These are phyloP conservation scores for Mayamaea pseudoterrestris DNA, from an alignment of 108 stramenopile species.

Conservation along the genomic window DNA sequence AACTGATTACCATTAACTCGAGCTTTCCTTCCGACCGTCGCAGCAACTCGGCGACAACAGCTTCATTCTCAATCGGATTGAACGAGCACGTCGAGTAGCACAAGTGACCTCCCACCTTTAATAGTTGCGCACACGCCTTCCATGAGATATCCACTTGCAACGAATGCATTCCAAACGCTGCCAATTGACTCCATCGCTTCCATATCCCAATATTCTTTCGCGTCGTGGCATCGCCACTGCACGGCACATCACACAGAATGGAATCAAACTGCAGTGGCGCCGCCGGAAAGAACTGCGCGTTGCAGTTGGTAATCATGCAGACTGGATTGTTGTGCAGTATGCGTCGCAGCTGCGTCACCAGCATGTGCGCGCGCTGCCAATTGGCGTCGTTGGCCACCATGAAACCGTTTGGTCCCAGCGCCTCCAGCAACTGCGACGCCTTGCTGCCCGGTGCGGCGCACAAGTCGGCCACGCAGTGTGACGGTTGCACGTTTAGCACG, in stretches of 20 bases:
- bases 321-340: conserved; percentile 67
- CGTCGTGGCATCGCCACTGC: conserved; percentile 95
- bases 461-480: conserved; percentile 88
- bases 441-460: conserved; percentile 98
- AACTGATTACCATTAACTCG: conserved; percentile 70
- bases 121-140: conserved; percentile 59
- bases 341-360: conserved; percentile 84
- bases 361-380: conserved; percentile 92
- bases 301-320: conserved; percentile 79
- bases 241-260: conserved; percentile 96
- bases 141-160: conserved; percentile 80
- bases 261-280: conserved; percentile 83
- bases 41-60: conserved; percentile 85
- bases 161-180: conserved; percentile 57
- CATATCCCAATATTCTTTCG: conserved; percentile 91
- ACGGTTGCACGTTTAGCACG: conserved; percentile 68
- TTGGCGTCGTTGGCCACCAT: conserved; percentile 96
- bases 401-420: conserved; percentile 39
- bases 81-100: conserved; percentile 96
- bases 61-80: conserved; percentile 98
- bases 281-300: conserved; percentile 82
- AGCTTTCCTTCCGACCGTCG: conserved; percentile 62
- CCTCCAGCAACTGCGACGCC: conserved; percentile 92
- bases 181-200: conserved; percentile 63
- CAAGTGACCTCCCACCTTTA: conserved; percentile 80